Base-by-base conservation (phyloP, 768 basidiomycete genomes). In the Russula foetens region DNA sequence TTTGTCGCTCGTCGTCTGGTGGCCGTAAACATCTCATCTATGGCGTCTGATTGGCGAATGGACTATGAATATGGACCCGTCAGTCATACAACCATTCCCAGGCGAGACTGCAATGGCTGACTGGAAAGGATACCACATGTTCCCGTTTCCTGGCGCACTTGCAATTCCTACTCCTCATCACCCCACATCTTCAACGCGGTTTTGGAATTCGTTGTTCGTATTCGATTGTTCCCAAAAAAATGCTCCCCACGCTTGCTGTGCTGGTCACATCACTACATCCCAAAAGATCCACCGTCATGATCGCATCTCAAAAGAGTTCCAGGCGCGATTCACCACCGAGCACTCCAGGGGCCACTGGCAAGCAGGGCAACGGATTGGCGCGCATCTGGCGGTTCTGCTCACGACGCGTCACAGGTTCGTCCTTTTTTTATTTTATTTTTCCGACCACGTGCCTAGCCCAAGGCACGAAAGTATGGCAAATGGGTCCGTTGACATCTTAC, bases 191-290 rank as follows among this genome's bases (percentile, higher is more conserved):
- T n/a, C 7, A 49, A 28, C 44, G 19, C 7, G 19, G 3, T 14
- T n/a, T n/a, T n/a, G n/a, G n/a, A n/a, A 5, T 4, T 24, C 9
- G 7, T 29, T 44, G 6, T 29, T 7, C 19, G 45, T 15, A 51
- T 39, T n/a, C 7, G 1, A 31, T 3, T n/a, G 23, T 5, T 28
- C 9, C 11, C 28, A 15, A 9, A 62, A 38, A 15, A 9, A 62
- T 58, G 44, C 43, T 56, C 21, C 29, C 44, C 28, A 15, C 44
- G 24, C 14, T 57, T 26, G 23, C 49, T 41, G 56, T 62, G 60
- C 55, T 47, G 50, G 55, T 31, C 60, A 51, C 49, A 28, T 53
- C 60, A 4, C 44, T 62, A 21, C 60, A 38, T 46, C 17, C 14
- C 19, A 43, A 15, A 38, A 52, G 35, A 44, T 38, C 59, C 12